Evolutionary conservation across 768 basidiomycete genomes (phyloP).

Genomic region (Amanita polypyramis): DNA sequence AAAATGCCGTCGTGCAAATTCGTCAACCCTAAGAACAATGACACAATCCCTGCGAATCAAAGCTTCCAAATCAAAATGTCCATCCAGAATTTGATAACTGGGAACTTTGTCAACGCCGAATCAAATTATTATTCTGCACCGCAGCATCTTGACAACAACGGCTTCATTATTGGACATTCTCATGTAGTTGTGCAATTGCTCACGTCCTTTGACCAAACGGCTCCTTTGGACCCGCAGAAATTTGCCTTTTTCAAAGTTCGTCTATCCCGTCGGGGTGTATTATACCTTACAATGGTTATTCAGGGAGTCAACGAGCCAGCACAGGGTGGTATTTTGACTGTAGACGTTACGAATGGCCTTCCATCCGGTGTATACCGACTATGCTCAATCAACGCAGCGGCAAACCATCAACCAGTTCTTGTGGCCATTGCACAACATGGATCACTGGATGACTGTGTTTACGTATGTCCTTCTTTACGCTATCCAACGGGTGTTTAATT

Average conservation of each 20-base stretch:
- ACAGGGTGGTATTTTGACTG: constrained; percentile 35
- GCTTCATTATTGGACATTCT: constrained; percentile 38
- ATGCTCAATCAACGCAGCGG: constrained; percentile 42
- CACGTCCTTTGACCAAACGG: constrained; percentile 27
- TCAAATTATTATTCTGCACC: constrained; percentile 41
- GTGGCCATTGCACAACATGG: constrained; percentile 55
- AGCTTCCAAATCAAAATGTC: constrained; percentile 36
- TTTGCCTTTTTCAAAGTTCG: constrained; percentile 43
- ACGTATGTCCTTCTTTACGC: constrained; percentile 27
- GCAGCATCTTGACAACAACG: constrained; percentile 35
- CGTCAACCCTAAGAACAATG: constrained; percentile 28
- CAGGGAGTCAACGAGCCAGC: constrained; percentile 36
- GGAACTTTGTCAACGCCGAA: constrained; percentile 40
- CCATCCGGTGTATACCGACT: constrained; percentile 50
- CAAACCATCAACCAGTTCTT: constrained; percentile 51
- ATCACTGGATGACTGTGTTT: constrained; percentile 46
- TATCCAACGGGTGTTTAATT: constrained; percentile 2
- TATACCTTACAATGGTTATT: constrained; percentile 28
- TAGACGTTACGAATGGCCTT: constrained; percentile 43
- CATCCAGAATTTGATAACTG: constrained; percentile 30
- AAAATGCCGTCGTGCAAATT: constrained; percentile 38
- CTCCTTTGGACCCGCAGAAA: constrained; percentile 30
- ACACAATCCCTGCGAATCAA: constrained; percentile 29
- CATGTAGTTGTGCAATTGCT: constrained; percentile 45
- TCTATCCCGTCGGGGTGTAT: not conserved